Percentiles rank a stretch among this genome's conserved stretches.
phyloP scores from a whole-genome alignment of 2,329 filamentous ascomycete species.

The Dactylonectria macrodidyma region DNA sequence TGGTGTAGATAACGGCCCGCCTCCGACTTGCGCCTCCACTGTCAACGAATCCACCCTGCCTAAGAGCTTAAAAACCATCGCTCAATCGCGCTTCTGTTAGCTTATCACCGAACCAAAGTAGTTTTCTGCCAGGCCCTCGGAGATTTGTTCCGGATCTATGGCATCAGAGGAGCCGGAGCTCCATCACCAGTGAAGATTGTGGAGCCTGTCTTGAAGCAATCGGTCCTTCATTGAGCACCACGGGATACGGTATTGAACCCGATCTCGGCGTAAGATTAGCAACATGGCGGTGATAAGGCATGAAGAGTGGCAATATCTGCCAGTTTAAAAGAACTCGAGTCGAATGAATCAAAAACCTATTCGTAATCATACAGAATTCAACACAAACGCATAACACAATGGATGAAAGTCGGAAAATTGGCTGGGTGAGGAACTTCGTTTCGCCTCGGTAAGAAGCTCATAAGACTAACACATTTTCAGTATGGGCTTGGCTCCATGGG shows the following conservation, averaged over 20 bases:
- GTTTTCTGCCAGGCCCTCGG: background rate
- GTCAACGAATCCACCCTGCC: background rate
- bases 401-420: background rate
- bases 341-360: background rate
- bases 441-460: no score
- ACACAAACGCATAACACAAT: background rate
- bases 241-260: background rate
- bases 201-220: background rate
- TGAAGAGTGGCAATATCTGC: background rate
- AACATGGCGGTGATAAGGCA: no score
- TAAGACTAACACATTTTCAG: background rate
- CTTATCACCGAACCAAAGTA: background rate
- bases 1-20: background rate
- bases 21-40: background rate
- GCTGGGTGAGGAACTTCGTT: background rate
- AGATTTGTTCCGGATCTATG: background rate
- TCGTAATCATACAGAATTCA: background rate
- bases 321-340: background rate
- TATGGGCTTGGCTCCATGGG: slow-evolving; percentile 4
- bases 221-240: background rate
- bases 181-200: background rate
- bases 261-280: background rate
- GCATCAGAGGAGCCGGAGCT: background rate
- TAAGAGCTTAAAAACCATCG: background rate
- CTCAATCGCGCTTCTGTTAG: no score